Evolutionary conservation across 2,329 filamentous ascomycete genomes (phyloP).

Genomic region (Colletotrichum sp.): DNA sequence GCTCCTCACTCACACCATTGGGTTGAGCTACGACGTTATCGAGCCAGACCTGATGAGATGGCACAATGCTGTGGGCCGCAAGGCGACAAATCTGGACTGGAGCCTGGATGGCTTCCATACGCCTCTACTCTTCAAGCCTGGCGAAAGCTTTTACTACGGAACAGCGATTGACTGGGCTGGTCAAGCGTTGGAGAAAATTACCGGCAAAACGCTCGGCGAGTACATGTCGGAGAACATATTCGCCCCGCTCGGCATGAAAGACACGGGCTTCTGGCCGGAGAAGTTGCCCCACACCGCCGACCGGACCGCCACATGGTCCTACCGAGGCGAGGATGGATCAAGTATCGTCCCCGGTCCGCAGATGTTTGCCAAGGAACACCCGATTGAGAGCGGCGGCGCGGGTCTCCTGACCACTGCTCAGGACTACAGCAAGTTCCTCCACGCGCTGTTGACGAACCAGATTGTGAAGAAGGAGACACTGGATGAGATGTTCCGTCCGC

Average conservation of each 20-base stretch:
- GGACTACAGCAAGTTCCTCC: slow-evolving; percentile 44
- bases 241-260: slow-evolving; percentile 37
- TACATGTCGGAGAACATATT: slow-evolving; percentile 44
- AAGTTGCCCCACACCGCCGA: slow-evolving; percentile 28
- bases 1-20: slow-evolving; percentile 55
- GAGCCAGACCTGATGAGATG: slow-evolving; percentile 46
- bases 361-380: slow-evolving; percentile 32
- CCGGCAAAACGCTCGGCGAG: slow-evolving; percentile 36
- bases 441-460: slow-evolving; percentile 33
- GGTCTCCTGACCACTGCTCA: slow-evolving; percentile 46
- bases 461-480: slow-evolving; percentile 35
- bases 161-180: slow-evolving; percentile 52
- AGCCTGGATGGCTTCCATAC: slow-evolving; percentile 42
- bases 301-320: slow-evolving; percentile 25
- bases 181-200: slow-evolving; percentile 44
- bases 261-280: slow-evolving; percentile 41
- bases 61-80: slow-evolving; percentile 39
- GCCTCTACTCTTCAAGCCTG: slow-evolving; percentile 50
- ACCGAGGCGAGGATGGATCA: slow-evolving; percentile 24
- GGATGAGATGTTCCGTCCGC: slow-evolving; percentile 43
- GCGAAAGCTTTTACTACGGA: slow-evolving; percentile 56
- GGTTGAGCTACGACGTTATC: slow-evolving; percentile 47
- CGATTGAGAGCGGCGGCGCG: slow-evolving; percentile 46
- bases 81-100: slow-evolving; percentile 33
- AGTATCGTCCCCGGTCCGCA: slow-evolving; percentile 23